phyloP scores from a whole-genome alignment of 169 alveolate genomes.

The Eimeria acervulina region DNA sequence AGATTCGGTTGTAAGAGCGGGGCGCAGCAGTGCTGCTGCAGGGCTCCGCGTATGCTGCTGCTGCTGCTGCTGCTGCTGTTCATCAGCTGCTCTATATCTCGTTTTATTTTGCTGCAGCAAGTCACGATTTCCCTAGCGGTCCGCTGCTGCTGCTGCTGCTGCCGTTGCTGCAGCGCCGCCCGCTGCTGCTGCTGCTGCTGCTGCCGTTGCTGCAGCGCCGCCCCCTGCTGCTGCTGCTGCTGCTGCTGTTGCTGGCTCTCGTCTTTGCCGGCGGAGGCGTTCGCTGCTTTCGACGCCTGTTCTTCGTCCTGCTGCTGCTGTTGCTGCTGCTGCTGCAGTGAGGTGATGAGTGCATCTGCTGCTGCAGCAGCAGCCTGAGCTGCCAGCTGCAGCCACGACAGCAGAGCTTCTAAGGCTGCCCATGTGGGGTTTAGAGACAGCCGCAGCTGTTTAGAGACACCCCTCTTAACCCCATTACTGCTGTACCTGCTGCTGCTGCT shows the following conservation, averaged over 20 bases:
- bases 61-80: neutral
- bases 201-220: neutral
- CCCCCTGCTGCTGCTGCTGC: slow-evolving; percentile 32
- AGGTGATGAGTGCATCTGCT: neutral
- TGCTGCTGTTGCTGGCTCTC: slow-evolving; percentile 25
- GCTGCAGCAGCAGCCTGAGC: slow-evolving; percentile 18
- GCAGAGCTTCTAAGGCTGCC: neutral
- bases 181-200: slow-evolving; percentile 14
- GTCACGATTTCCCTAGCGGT: neutral
- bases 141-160: slow-evolving; percentile 13
- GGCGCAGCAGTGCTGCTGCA: slow-evolving; percentile 39
- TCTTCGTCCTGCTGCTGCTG: neutral
- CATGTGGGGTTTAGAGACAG: slow-evolving; percentile 17
- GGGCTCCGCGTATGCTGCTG: neutral
- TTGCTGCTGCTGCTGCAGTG: neutral
- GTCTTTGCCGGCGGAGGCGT: neutral
- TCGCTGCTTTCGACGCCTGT: too few relatives aligned
- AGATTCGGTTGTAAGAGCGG: neutral
- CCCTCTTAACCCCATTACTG: neutral
- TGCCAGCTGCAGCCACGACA: slow-evolving; percentile 20
- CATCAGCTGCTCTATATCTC: neutral
- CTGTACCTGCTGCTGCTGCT: slow-evolving; percentile 41
- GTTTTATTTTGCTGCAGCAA: neutral
- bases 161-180: neutral
- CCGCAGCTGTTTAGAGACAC: neutral